Base-by-base conservation (phyloP, 2,329 filamentous ascomycete genomes). In the Amesomyces nigricolor region DNA sequence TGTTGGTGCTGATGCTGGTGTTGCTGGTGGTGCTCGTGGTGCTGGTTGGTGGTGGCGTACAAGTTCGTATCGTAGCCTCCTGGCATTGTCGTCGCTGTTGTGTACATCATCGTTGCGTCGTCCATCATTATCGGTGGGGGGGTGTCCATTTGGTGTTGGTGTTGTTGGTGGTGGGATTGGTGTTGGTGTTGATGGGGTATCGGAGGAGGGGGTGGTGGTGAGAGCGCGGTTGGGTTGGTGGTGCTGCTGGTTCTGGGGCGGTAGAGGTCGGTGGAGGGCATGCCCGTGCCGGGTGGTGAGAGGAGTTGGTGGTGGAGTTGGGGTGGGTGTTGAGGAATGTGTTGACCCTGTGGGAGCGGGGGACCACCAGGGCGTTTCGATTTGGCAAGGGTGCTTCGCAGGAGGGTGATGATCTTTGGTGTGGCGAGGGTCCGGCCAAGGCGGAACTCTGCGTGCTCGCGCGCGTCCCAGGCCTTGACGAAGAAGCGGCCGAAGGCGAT, bases 401-500 rank as follows among this genome's bases (percentile, higher is more conserved):
- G 70, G 43, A 73, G 60, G 2, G 66, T 68, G 52, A 83, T 76
- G 58, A 81, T 76, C 44, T 66, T 68, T 2, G 79, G 80, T 11
- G 71, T 70, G 14, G 68, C 62, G 2, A 75, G 57, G 1, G 71
- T 66, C 30, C 72, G 73, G 0, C 79, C 80, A 6, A 71, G 67
- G 49, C 72, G 71, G 4, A 69, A 59, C 59, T 77, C 73, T 11
- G 77, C 76, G 2, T 74, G 71, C 61, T 78, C 77, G 53, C 78
- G 76, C 2, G 78, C 79, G 43, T 79, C 77, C 83, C 83, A 87
- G 0, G 82, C 82, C 62, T 82, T 84, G 55, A 86, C 68, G 40
- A 87, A 79, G 16, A 80, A 73, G 17, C 73, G 72, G 1, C 78
- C 78, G 58, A 87, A 82, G 0, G 78, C 77, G 30, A 78, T 69